Base-by-base conservation (phyloP, 805 yeast species). In the Pichia deserticola region DNA sequence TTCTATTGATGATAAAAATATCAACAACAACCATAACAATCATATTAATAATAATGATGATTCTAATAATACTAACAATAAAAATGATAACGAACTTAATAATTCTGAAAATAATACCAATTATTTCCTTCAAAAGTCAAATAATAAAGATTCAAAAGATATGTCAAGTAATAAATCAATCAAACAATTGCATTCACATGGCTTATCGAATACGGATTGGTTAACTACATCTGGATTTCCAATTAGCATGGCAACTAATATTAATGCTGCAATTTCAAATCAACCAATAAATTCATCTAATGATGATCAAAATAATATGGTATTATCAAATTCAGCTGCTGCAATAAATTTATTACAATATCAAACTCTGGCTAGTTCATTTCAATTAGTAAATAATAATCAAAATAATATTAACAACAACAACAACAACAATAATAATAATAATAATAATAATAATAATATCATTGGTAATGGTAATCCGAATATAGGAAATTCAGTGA, bases 151-250 rank as follows among this genome's bases (percentile, higher is more conserved):
- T 30, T 7, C 7, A 7, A 30, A 30, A 9, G 32, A 6, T 20
- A 20, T 20, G 3, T 20, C 20, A 20, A 20, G 20, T 20, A 20
- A 20, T 20, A 20, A 20, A 20, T 37, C 40, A 12, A 20, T n/a
- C 12, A 29, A 38, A 32, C 45, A 30, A 13, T 27, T 29, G 11
- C n/a, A n/a, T 11, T 15, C 35, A 13, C 36, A 29, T 11, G 11
- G 30, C 9, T 36, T 29, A 11, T 25, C 33, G 9, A 25, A 29
- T 15, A 27, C 39, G 20, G 45, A 41, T 25, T 40, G 52, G 50
- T 6, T 46, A 10, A 46, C 36, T 37, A 42, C 44, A 32, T 8
- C 42, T 32, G 41, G 42, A 12, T 12, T 42, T 2, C 50, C 50
- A 25, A 28, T 42, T 5, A 30, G 32, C 11, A 39, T 38, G 51